These are phyloP conservation scores for Penicillium sp. DNA, from an alignment of 2,329 filamentous ascomycete species.

Conservation along the genomic window DNA sequence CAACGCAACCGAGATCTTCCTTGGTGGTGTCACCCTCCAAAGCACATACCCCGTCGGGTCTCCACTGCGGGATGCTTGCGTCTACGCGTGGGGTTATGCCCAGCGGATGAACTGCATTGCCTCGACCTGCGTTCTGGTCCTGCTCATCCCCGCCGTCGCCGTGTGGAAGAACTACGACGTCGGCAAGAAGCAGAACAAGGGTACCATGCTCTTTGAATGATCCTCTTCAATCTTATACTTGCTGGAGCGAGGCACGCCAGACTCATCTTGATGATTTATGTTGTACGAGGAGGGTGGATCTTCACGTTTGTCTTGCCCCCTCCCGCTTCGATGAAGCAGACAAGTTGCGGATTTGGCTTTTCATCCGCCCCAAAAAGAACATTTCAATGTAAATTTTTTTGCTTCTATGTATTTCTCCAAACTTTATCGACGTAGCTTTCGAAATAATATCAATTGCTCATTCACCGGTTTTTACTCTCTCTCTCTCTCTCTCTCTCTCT, in stretches of 20 bases:
- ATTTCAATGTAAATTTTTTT: too few species aligned
- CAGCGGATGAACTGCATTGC: constrained; percentile 19
- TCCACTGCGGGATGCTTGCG: constrained; percentile 8
- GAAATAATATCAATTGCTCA: too few species aligned
- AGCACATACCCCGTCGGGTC: constrained; percentile 12
- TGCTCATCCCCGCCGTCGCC: constrained; percentile 14
- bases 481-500: too few species aligned
- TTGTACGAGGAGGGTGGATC: not conserved
- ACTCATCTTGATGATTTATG: not conserved
- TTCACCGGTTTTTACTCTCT: too few species aligned
- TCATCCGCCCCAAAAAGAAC: too few species aligned
- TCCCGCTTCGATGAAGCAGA: too few species aligned
- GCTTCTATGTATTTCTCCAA: too few species aligned
- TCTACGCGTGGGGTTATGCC: constrained; percentile 15
- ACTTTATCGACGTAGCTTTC: too few species aligned
- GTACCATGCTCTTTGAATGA: constrained; percentile 14
- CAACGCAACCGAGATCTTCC: constrained; percentile 14
- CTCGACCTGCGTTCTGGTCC: constrained; percentile 13
- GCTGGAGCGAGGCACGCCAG: not conserved
- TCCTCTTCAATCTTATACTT: not conserved
- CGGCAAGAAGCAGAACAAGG: constrained; percentile 18
- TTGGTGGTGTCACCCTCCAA: constrained; percentile 10
- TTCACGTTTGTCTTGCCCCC: not conserved
- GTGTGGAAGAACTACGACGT: constrained; percentile 20
- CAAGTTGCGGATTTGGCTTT: too few species aligned